Evolutionary conservation across 805 yeast species (phyloP), one percentile per base, ranked within the genome.

Genomic region (Yamadazyma insecticola): DNA sequence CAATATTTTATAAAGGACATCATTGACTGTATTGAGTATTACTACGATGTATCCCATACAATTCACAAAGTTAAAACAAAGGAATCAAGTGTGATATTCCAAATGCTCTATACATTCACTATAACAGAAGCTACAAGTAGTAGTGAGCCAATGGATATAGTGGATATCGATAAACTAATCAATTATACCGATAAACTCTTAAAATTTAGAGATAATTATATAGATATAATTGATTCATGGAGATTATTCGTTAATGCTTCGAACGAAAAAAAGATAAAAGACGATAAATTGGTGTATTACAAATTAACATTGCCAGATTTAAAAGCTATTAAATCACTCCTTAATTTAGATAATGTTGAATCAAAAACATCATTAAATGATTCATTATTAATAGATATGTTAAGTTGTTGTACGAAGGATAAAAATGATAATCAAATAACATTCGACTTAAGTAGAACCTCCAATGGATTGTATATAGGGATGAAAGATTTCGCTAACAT

Each of bases 401-500:
- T 65, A 8, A 55, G 68, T 23, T 57, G 67, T 29, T 47, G 60
- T 23, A 28, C 51, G 5, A 46, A 53, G 8, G 56, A 50, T 23
- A 35, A 50, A 1, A 41, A 45, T 7, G 69, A 65, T 1, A 43
- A 47, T 5, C 21, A 54, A 4, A 37, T 51, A 14, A 60, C 54
- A 37, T 65, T 53, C 35, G 54, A 53, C 30, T 47, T 53, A 15
- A 41, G 45, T 6, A 47, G 43, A 26, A 35, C 46, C 8, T 47
- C 50, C 26, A 33, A 34, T 8, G 65, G 63, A 1, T 36, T 59
- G 8, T 46, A 43, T 24, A 51, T 65, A 6, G 35, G 43, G 4
- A 52, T 65, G 32, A 63, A 61, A 36, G 70, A 61, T 33, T 65
- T 65, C 47, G 70, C 67, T 1, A 66, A 59, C 34, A 58, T 65